These are phyloP conservation scores for Glaciozyma martinii DNA, from an alignment of 768 basidiomycete genomes.

Conservation along the genomic window DNA sequence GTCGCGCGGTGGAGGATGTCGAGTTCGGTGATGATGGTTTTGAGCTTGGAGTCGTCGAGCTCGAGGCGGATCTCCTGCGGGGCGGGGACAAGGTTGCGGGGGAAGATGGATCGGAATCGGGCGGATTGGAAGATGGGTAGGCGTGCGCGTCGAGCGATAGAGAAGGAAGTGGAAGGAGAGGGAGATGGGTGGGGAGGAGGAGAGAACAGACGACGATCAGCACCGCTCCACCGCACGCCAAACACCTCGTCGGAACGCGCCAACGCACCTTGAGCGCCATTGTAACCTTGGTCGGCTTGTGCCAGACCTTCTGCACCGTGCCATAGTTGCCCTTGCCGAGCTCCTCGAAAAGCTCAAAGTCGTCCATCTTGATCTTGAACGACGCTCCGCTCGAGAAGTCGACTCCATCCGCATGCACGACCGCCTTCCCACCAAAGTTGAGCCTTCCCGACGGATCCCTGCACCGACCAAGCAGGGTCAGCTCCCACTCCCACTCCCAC, in stretches of 20 bases:
- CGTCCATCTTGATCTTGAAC: slow-evolving; percentile 78
- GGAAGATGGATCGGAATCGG: background rate
- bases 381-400: slow-evolving; percentile 83
- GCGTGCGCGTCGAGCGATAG: no score
- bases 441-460: slow-evolving; percentile 95
- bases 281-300: slow-evolving; percentile 83
- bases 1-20: slow-evolving; percentile 92
- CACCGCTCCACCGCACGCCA: no score
- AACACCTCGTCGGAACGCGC: background rate
- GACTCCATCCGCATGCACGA: slow-evolving; percentile 78
- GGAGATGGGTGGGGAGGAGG: no score
- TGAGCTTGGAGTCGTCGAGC: slow-evolving; percentile 64
- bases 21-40: slow-evolving; percentile 86
- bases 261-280: slow-evolving; percentile 95
- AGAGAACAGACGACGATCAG: no score
- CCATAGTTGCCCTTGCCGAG: slow-evolving; percentile 95
- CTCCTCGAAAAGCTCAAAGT: slow-evolving; percentile 83
- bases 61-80: slow-evolving; percentile 91
- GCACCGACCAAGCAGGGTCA: slow-evolving; percentile 57
- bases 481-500: slow-evolving; percentile 48
- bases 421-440: slow-evolving; percentile 86
- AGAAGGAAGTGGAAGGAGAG: no score
- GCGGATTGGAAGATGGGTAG: background rate
- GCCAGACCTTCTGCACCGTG: slow-evolving; percentile 89
- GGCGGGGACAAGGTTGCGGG: no score